Base-by-base conservation (phyloP, 768 basidiomycete species). In the Panaeolus papilionaceus region DNA sequence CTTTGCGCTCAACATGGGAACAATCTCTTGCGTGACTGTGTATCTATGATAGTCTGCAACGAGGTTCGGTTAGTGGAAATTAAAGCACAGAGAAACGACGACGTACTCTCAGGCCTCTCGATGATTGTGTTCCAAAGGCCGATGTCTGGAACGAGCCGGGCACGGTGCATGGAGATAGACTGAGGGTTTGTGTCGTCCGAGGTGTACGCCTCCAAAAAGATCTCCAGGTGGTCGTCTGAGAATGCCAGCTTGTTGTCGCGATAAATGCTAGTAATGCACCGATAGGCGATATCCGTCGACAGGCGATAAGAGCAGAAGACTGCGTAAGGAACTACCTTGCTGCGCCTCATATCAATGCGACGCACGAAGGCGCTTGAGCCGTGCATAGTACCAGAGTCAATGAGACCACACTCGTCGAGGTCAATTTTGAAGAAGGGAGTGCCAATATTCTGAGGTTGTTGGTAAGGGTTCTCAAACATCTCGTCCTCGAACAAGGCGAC, bases 381-480 rank as follows among this genome's bases (percentile, higher is more conserved):
- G 38, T 62, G 37, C 14, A 54, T 37, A 26, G 64, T 47, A 37
- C 66, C 42, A 26, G 64, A 42, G 37, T 72, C 70, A 11, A 68
- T 66, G 23, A 75, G 62, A 10, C 69, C 69, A 4, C 64, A 67
- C 58, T 74, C 75, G 64, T 75, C 75, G 33, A 75, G 72, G 45
- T 75, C 75, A n/a, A 75, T 62, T n/a, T 70, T 74, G 67, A 75
- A 68, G 33, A 65, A 54, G 6, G 74, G 72, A 14, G 47, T 63
- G 10, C 28, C 54, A 7, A 33, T 33, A 16, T 4, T 33, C 14
- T 58, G 54, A 33, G 54, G 26, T 37, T 58, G 54, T 37, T 58
- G 54, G 20, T 58, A 58, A 9, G 47, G 12, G 64, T 12, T 44
- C 70, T 49, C 33, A 51, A 64, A 39, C 66, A 64, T 63, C 45